Conservation (phyloP, 140 eudicot genomes). For the Flaveria floridana region DNA sequence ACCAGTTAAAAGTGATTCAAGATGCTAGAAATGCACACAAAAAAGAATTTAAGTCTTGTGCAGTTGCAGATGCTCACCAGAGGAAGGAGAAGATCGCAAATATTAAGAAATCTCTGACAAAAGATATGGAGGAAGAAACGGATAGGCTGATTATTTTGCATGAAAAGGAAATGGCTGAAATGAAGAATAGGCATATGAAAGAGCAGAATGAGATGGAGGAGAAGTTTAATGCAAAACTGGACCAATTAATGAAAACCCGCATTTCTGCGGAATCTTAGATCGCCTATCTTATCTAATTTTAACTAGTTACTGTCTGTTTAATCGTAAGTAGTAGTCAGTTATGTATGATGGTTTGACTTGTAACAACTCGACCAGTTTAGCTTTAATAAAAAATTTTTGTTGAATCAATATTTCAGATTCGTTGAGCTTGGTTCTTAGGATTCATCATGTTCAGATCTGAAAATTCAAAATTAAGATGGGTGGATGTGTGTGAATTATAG, state of each 20-base stretch:
- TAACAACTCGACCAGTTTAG: not conserved
- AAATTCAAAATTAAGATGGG: no score
- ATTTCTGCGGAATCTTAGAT: not conserved
- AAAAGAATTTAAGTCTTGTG: constrained; percentile 39
- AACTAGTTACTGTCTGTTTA: constrained; percentile 6
- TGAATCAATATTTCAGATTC: no score
- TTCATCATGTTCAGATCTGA: no score
- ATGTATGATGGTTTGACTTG: not conserved
- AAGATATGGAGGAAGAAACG: constrained; percentile 53
- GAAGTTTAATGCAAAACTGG: constrained; percentile 36
- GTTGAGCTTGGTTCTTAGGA: no score
- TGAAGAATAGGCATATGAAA: constrained; percentile 39
- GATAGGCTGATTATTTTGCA: constrained; percentile 40
- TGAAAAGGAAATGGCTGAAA: constrained; percentile 39
- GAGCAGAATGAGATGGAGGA: constrained; percentile 54
- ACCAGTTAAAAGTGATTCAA: constrained; percentile 48
- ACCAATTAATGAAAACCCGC: constrained; percentile 42
- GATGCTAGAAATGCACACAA: constrained; percentile 52
- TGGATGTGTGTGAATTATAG: no score
- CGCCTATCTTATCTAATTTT: not conserved
- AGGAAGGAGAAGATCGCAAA: constrained; percentile 48
- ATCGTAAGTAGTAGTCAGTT: not conserved
- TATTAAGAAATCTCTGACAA: constrained; percentile 33
- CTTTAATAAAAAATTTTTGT: no score
- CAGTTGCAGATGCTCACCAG: constrained; percentile 35